Evolutionary conservation across 176 grass and related monocot genomes (phyloP).

Genomic region (Zea luxurians): DNA sequence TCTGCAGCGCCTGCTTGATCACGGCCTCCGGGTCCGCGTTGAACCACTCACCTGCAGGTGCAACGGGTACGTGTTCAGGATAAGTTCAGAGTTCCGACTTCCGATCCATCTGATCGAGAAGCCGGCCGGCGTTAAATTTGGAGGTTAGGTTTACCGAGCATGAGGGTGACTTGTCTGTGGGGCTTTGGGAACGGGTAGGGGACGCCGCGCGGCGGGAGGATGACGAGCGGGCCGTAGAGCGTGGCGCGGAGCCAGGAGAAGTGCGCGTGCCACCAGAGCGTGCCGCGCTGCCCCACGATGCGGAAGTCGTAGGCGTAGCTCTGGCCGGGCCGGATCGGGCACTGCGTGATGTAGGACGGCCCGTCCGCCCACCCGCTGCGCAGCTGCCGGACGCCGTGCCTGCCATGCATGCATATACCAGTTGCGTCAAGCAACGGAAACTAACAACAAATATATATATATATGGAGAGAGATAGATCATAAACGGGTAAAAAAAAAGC

Average conservation of each 20-base stretch:
- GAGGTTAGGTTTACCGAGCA: conserved; percentile 35
- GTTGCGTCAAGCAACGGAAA: not conserved
- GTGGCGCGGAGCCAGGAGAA: conserved; percentile 65
- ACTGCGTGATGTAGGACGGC: conserved; percentile 61
- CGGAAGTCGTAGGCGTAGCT: conserved; percentile 59
- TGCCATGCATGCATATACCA: not conserved
- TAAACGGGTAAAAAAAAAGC: no score
- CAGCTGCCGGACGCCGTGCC: conserved; percentile 60
- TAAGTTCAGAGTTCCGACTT: no score
- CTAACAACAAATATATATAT: no score
- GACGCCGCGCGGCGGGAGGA: conserved; percentile 51
- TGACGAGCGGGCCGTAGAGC: conserved; percentile 54
- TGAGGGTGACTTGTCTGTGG: conserved; percentile 37
- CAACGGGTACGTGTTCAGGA: no score
- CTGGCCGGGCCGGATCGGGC: conserved; percentile 54
- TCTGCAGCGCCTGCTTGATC: conserved; percentile 59
- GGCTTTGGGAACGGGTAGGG: conserved; percentile 60
- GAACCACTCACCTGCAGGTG: conserved; percentile 54
- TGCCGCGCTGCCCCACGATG: conserved; percentile 54
- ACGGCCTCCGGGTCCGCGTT: conserved; percentile 75
- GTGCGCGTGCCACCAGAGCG: conserved; percentile 74
- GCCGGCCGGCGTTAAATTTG: no score
- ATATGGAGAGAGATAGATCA: not conserved
- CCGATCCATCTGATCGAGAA: no score
- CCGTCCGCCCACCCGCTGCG: conserved; percentile 66